Base-by-base conservation (phyloP, 768 basidiomycete genomes). In the Pholiota microspora region DNA sequence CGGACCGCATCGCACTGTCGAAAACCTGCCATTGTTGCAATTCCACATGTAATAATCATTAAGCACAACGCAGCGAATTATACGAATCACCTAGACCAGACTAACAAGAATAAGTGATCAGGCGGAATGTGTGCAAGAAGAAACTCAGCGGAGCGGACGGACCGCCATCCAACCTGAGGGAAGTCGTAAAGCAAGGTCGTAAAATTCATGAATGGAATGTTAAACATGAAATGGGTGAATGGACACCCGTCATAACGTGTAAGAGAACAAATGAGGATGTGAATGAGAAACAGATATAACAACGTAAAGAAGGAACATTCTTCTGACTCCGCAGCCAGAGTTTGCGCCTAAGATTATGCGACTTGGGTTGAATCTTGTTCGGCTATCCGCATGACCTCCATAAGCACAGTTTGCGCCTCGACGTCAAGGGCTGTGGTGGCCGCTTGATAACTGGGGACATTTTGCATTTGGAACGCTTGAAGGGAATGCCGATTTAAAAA, bases 341-440 rank as follows among this genome's bases (percentile, higher is more conserved):
- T n/a, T 18, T 42, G 18, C 35, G 35, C 50, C 55, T 63, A 68
- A 51, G 67, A 64, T 50, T 63, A 59, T 45, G 63, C 53, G 36
- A 60, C 60, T 18, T 56, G 59, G 25, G 16, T 44, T 21, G 51
- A 18, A 51, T 67, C 68, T 56, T 73, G 66, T 59, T 88, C 86
- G 25, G 89, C 89, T 64, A 80, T 74, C 49, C 79, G 76, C 88
- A 92, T 90, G 55, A 92, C 82, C 64, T 94, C 91, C 88, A 92
- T 92, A 53, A 93, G 77, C 51, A 85, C 64, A 1, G 88, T 87
- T 67, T 91, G 90, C 62, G 88, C 86, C 21, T 93, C 91, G 38
- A 88, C 77, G 52, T 75, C 77, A 59, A 94, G 77, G 23, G 74
- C 74, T 5, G 89, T 89, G 38, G 89, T 92, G 13, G 85, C 83